Conservation (phyloP, 2,329 filamentous ascomycete species). For the Sclerotiophoma versabilis region DNA sequence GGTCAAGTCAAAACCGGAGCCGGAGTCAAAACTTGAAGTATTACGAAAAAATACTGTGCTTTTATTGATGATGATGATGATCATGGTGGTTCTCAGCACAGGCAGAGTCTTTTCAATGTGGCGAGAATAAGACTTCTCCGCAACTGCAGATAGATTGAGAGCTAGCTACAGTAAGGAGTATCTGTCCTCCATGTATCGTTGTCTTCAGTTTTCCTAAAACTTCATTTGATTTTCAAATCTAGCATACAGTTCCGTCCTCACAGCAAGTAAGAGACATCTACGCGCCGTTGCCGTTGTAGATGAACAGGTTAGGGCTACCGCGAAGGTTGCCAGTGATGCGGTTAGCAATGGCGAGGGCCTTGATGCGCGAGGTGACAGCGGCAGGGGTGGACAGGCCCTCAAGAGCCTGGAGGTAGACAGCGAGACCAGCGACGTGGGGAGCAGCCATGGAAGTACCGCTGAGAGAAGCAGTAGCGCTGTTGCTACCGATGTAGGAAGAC, state of each 20-base stretch:
- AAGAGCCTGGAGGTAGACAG: slow-evolving; percentile 68
- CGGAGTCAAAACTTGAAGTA: too few relatives aligned
- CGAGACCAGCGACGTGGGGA: slow-evolving; percentile 71
- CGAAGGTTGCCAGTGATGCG: slow-evolving; percentile 13
- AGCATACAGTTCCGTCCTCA: background rate
- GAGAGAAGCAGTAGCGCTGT: slow-evolving; percentile 46
- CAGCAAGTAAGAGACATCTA: background rate
- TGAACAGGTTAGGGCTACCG: slow-evolving; percentile 28
- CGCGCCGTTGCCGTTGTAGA: slow-evolving; percentile 32
- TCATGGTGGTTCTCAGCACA: too few relatives aligned
- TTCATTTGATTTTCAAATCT: too few relatives aligned
- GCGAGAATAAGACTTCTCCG: background rate
- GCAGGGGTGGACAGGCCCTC: slow-evolving; percentile 37
- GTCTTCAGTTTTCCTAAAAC: too few relatives aligned
- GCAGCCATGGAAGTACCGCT: slow-evolving; percentile 71
- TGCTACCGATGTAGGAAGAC: slow-evolving; percentile 52
- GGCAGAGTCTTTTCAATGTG: too few relatives aligned
- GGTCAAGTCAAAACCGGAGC: too few relatives aligned
- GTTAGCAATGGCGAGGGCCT: slow-evolving; percentile 17
- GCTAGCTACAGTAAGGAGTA: background rate
- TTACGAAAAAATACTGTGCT: too few relatives aligned
- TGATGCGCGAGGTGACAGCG: slow-evolving; percentile 23
- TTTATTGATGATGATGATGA: too few relatives aligned
- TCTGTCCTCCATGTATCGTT: background rate
- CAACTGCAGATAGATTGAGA: background rate